Conservation (phyloP, 2,329 filamentous ascomycete genomes). For the Dryadomyces quercus-mongolicae region DNA sequence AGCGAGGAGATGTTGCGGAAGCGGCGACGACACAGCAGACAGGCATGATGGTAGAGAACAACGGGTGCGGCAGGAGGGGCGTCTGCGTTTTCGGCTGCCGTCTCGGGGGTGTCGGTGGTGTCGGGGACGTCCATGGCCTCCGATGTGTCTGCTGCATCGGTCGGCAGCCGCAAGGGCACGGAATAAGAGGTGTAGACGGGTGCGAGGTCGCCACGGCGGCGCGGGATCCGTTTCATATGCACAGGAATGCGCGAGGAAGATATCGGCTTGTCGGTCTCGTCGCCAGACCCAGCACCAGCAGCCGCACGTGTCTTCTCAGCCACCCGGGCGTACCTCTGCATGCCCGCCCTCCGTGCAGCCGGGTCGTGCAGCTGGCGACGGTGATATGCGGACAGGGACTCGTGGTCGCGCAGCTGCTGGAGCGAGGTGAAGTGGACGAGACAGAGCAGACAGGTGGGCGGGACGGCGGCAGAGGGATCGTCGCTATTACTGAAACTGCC, state of each 20-base stretch:
- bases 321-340: slow-evolving; percentile 7
- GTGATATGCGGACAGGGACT: slow-evolving; percentile 15
- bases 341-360: slow-evolving; percentile 2
- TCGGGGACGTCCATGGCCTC: too few species aligned
- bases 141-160: too few species aligned
- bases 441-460: slow-evolving; percentile 42
- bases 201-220: slow-evolving; percentile 18
- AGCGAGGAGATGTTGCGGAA: slow-evolving; percentile 27
- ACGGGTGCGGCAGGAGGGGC: slow-evolving; percentile 19
- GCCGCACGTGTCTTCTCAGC: background rate
- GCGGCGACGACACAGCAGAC: slow-evolving; percentile 28
- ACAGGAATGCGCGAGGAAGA: background rate
- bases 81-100: too few species aligned
- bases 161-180: background rate
- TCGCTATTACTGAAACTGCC: background rate
- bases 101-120: background rate
- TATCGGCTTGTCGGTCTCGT: slow-evolving; percentile 14
- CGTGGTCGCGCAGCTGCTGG: slow-evolving; percentile 17
- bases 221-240: slow-evolving; percentile 14
- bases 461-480: background rate
- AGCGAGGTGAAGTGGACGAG: slow-evolving; percentile 42
- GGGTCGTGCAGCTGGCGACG: slow-evolving; percentile 11
- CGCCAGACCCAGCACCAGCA: too few species aligned
- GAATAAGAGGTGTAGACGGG: slow-evolving; percentile 42
- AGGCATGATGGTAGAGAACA: slow-evolving; percentile 28